Evolutionary conservation across 352 stramenopile genomes (phyloP).

Genomic region (Pythium dissotocum): DNA sequence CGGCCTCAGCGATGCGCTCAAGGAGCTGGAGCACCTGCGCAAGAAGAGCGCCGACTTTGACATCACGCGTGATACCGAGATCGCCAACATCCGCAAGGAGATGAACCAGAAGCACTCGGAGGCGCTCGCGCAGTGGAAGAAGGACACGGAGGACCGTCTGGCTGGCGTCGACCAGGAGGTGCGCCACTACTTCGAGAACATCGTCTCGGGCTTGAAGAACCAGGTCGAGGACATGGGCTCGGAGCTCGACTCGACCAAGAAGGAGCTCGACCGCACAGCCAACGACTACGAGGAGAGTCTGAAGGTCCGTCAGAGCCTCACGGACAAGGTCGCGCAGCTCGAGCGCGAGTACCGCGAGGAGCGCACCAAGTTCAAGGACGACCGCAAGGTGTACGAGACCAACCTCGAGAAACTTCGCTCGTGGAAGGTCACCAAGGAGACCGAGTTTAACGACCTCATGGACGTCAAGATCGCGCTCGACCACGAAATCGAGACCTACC

Average conservation of each 20-base stretch:
- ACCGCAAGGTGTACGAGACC: constrained; percentile 72
- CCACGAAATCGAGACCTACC: constrained; percentile 80
- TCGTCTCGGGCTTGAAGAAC: constrained; percentile 49
- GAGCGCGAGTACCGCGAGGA: constrained; percentile 81
- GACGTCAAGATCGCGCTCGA: constrained; percentile 84
- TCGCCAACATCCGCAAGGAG: constrained; percentile 71
- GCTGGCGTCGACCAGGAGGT: constrained; percentile 71
- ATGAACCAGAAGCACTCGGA: constrained; percentile 80
- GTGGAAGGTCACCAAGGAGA: constrained; percentile 72
- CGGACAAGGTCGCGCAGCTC: constrained; percentile 78
- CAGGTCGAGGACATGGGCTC: constrained; percentile 62
- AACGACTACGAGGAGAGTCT: constrained; percentile 84
- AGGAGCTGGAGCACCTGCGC: constrained; percentile 68
- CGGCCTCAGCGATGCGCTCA: constrained; percentile 53
- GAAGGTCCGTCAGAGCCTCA: constrained; percentile 66
- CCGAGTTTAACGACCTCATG: constrained; percentile 88
- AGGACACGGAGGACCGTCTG: constrained; percentile 76
- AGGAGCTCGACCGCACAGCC: constrained; percentile 73
- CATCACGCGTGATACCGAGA: constrained; percentile 63
- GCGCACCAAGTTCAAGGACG: constrained; percentile 73
- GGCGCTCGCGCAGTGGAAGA: constrained; percentile 72
- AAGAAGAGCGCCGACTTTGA: constrained; percentile 80
- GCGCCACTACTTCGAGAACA: constrained; percentile 66
- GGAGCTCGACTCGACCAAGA: constrained; percentile 71
- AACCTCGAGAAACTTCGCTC: constrained; percentile 69